phyloP scores from a whole-genome alignment of 352 stramenopile genomes.

The Phytophthora nicotianae region DNA sequence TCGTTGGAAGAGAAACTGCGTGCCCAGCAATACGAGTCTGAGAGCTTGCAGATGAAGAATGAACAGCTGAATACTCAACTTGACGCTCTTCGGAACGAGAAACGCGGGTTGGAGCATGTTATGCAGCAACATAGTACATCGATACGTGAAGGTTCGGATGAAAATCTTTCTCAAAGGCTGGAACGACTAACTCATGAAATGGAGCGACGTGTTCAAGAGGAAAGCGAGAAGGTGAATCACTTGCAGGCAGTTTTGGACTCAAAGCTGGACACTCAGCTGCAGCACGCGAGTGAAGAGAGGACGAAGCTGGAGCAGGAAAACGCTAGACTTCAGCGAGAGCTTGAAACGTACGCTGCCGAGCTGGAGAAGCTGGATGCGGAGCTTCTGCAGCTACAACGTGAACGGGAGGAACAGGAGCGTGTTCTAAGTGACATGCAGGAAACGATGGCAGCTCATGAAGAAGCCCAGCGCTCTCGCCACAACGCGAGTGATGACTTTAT shows the following conservation, averaged over 20 bases:
- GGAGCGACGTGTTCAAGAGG: constrained; percentile 44
- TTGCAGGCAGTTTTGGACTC: constrained; percentile 47
- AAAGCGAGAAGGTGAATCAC: constrained; percentile 47
- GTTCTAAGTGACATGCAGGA: constrained; percentile 46
- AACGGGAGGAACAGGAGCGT: constrained; percentile 56
- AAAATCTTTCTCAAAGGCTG: constrained; percentile 43
- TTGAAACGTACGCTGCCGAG: constrained; percentile 28
- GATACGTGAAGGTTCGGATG: constrained; percentile 30
- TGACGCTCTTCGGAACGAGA: constrained; percentile 47
- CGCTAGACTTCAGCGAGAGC: constrained; percentile 28
- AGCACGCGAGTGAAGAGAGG: constrained; percentile 26
- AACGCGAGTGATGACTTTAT: constrained; percentile 21
- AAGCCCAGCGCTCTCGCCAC: constrained; percentile 28
- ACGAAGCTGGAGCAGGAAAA: constrained; percentile 38
- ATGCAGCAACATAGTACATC: constrained; percentile 23
- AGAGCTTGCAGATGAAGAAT: constrained; percentile 36
- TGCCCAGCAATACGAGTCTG: constrained; percentile 39
- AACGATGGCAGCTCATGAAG: constrained; percentile 38
- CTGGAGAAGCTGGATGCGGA: constrained; percentile 40
- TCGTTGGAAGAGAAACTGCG: constrained; percentile 43
- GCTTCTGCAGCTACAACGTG: constrained; percentile 43
- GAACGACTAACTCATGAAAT: constrained; percentile 49
- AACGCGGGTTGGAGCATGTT: constrained; percentile 37
- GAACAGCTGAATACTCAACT: constrained; percentile 41
- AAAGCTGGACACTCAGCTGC: constrained; percentile 31